Conservation (phyloP, 805 yeast genomes). For the Metschnikowia colocasiae region DNA sequence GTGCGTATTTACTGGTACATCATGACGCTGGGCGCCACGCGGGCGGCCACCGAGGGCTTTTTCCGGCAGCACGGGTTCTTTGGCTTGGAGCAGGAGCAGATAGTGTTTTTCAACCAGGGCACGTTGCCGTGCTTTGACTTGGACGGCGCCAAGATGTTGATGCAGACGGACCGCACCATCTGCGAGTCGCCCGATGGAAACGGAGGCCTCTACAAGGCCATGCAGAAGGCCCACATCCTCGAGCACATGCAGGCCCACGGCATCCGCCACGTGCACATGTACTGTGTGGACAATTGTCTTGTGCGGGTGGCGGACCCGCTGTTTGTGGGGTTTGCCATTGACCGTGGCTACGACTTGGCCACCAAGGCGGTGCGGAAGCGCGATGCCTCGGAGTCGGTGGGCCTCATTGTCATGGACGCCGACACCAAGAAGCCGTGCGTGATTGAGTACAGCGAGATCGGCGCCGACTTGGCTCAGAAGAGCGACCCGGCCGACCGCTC, state of each 20-base stretch:
- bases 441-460: conserved; percentile 91
- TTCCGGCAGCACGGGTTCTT: conserved; percentile 62
- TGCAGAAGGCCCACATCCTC: conserved; percentile 58
- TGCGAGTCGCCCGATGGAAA: conserved; percentile 96
- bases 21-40: conserved; percentile 92
- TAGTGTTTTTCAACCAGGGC: conserved; percentile 89
- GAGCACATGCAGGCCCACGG: conserved; percentile 65
- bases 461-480: conserved; percentile 65
- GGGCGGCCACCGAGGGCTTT: conserved; percentile 66
- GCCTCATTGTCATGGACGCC: conserved; percentile 74
- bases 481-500: conserved; percentile 49
- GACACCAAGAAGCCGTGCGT: conserved; percentile 70
- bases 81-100: conserved; percentile 59
- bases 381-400: conserved; percentile 84
- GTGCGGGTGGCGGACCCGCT: conserved; percentile 93
- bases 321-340: conserved; percentile 79
- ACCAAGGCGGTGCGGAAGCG: conserved; percentile 95
- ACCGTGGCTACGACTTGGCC: conserved; percentile 65
- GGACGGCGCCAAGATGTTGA: conserved; percentile 65
- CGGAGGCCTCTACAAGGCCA: conserved; percentile 92
- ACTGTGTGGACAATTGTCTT: conserved; percentile 91
- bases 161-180: conserved; percentile 51
- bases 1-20: conserved; percentile 73
- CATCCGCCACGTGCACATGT: conserved; percentile 89
- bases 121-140: conserved; percentile 82